These are phyloP conservation scores for Fonsecaea pugnacius DNA, from an alignment of 2,329 filamentous ascomycete species.

Conservation along the genomic window DNA sequence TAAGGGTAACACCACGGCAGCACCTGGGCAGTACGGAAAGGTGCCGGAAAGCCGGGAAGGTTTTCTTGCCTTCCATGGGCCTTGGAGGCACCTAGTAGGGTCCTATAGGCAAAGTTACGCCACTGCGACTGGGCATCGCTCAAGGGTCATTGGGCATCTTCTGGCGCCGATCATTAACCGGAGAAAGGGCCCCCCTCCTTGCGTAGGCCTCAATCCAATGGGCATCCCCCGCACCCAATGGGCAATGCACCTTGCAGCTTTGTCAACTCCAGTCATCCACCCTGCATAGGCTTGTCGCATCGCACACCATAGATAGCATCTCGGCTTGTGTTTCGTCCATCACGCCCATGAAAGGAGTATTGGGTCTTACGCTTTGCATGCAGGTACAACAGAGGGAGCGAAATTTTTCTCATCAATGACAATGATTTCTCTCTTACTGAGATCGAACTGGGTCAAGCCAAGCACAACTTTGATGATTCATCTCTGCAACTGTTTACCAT, in stretches of 20 bases:
- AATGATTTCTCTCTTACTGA: not conserved
- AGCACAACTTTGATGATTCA: slow-evolving; percentile 4
- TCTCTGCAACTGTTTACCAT: slow-evolving; percentile 2
- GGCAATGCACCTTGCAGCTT: slow-evolving; percentile 8
- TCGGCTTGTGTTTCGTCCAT: not conserved
- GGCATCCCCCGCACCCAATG: slow-evolving; percentile 11
- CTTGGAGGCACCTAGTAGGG: not conserved
- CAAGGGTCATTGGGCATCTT: slow-evolving; percentile 14
- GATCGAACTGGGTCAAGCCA: not conserved
- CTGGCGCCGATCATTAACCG: slow-evolving; percentile 22
- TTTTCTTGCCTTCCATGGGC: not conserved
- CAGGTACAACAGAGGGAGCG: slow-evolving; percentile 12
- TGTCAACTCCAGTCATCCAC: slow-evolving; percentile 25
- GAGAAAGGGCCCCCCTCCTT: not conserved
- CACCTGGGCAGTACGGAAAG: slow-evolving; percentile 11
- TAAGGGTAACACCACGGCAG: slow-evolving; percentile 5
- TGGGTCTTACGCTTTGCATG: slow-evolving; percentile 16
- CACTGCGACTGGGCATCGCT: not conserved
- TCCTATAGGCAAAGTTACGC: not conserved
- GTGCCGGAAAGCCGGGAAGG: not conserved
- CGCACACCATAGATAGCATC: slow-evolving; percentile 1
- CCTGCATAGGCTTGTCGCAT: slow-evolving; percentile 4
- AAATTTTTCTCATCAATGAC: slow-evolving; percentile 6
- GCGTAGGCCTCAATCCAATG: not conserved
- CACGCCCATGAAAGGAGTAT: slow-evolving; percentile 14